These are phyloP conservation scores for Porogramme epimiltina DNA, from an alignment of 1,284 basidiomycete species.

Conservation along the genomic window DNA sequence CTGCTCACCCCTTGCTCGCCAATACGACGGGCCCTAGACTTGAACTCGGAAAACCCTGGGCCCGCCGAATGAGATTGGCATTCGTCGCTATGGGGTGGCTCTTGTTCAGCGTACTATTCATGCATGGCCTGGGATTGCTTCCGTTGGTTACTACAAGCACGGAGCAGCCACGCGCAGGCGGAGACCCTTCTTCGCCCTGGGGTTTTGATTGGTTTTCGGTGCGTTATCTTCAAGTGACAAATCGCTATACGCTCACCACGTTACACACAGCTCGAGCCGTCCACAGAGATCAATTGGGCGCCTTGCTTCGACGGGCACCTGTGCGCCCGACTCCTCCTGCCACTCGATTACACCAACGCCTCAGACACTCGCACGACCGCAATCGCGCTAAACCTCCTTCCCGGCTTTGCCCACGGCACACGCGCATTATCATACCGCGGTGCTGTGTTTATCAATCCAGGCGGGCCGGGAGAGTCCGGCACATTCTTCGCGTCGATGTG, in stretches of 20 bases:
- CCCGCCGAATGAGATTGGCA: too few relatives aligned
- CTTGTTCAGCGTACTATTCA: too few relatives aligned
- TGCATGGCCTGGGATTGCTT: too few relatives aligned
- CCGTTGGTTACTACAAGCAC: too few relatives aligned
- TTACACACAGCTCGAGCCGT: not conserved
- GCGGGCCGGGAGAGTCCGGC: constrained; percentile 54
- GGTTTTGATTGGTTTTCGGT: not conserved
- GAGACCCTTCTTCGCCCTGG: too few relatives aligned
- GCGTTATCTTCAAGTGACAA: not conserved
- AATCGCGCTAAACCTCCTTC: constrained; percentile 38
- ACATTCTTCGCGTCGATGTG: constrained; percentile 20
- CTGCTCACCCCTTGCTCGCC: too few relatives aligned
- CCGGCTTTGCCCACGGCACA: constrained; percentile 16
- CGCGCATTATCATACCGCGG: constrained; percentile 45
- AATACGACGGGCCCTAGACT: too few relatives aligned
- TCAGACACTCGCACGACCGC: constrained; percentile 26
- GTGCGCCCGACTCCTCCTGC: constrained; percentile 31
- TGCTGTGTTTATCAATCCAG: constrained; percentile 52
- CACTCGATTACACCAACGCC: constrained; percentile 35
- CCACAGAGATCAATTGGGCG: constrained; percentile 24
- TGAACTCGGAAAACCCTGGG: too few relatives aligned
- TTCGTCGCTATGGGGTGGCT: too few relatives aligned
- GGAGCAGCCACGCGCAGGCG: too few relatives aligned
- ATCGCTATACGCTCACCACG: too few relatives aligned
- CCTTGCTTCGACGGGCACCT: constrained; percentile 24